Evolutionary conservation across 129 eudicot genomes (phyloP).

Genomic region (Helichrysum umbraculigerum): DNA sequence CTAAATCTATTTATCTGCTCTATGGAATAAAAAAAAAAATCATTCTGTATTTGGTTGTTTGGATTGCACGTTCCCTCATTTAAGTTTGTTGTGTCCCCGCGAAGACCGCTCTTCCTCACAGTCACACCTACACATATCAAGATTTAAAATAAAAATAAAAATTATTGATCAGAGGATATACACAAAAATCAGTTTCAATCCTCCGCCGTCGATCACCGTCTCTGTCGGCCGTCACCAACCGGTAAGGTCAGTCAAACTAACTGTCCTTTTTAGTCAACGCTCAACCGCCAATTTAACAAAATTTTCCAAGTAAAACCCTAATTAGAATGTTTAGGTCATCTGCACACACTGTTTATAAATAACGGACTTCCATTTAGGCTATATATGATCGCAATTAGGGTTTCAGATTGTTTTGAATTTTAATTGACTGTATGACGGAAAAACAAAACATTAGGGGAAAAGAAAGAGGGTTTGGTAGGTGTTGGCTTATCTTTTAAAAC

Average conservation of each 20-base stretch:
- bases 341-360: background rate
- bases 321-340: background rate
- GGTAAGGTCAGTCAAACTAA: slow-evolving; percentile 21
- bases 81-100: no score
- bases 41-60: background rate
- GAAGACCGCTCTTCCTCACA: no score
- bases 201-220: slow-evolving; percentile 29
- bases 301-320: background rate
- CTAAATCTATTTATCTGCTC: no score
- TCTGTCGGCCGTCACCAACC: slow-evolving; percentile 13
- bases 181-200: background rate
- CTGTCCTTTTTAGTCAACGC: background rate
- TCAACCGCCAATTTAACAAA: slow-evolving; percentile 5
- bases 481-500: slow-evolving; percentile 14
- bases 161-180: no score
- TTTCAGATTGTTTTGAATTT: background rate
- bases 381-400: background rate
- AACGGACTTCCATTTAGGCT: background rate
- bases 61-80: no score
- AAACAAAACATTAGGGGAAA: background rate
- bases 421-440: background rate
- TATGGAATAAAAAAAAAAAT: no score
- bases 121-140: no score
- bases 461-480: slow-evolving; percentile 25
- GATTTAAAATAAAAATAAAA: no score